Evolutionary conservation across 176 grass and related monocot genomes (phyloP).

Genomic region (maize (Zea mays)): DNA sequence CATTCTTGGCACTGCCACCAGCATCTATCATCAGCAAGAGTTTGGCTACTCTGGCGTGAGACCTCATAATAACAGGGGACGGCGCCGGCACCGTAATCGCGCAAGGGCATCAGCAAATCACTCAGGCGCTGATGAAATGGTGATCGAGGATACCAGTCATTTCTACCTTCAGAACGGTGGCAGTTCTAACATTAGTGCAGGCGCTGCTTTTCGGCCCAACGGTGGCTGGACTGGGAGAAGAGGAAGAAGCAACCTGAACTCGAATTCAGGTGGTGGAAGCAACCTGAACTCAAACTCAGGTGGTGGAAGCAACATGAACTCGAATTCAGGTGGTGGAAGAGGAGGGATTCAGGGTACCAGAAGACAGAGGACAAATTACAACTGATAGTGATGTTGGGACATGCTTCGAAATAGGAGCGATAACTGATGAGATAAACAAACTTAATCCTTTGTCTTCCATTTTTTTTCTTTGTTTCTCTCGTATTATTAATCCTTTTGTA

Average conservation of each 20-base stretch:
- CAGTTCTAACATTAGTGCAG: background rate
- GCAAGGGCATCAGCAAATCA: slow-evolving; percentile 17
- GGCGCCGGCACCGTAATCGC: background rate
- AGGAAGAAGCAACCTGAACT: slow-evolving; percentile 51
- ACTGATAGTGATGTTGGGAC: background rate
- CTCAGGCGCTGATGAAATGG: background rate
- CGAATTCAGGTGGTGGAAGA: slow-evolving; percentile 27
- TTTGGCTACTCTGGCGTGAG: background rate
- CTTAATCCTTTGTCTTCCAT: slow-evolving; percentile 5
- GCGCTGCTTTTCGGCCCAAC: slow-evolving; percentile 16
- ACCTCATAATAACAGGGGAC: background rate
- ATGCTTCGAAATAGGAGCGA: background rate
- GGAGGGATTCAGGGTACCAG: slow-evolving; percentile 38
- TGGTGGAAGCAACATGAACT: too few relatives aligned
- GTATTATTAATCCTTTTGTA: background rate
- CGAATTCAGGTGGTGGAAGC: too few relatives aligned
- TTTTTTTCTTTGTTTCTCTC: background rate
- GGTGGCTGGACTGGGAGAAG: slow-evolving; percentile 35
- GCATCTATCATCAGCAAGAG: background rate
- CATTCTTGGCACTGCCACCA: background rate
- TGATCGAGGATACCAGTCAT: background rate
- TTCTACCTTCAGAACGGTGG: background rate
- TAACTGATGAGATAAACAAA: slow-evolving; percentile 22
- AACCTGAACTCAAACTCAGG: too few relatives aligned
- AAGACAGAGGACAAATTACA: slow-evolving; percentile 10